Percentiles rank a stretch among this genome's conserved stretches.
Conservation (phyloP, 768 basidiomycete genomes). For the Tulasnella sp. region DNA sequence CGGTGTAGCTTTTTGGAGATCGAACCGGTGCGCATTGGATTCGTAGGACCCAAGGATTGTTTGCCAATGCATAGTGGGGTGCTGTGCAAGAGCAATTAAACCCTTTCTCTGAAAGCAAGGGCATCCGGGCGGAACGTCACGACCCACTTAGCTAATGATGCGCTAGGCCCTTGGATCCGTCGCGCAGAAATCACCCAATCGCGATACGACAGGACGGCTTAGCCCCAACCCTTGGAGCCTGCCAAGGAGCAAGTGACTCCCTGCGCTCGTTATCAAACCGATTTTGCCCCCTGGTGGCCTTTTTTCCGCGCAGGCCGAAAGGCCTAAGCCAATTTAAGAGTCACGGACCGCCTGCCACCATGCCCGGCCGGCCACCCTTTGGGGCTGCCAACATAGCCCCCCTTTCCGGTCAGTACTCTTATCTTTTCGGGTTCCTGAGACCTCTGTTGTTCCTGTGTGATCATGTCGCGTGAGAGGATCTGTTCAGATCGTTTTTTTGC, state of each 20-base stretch:
- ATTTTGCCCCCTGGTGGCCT: no score
- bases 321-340: not conserved
- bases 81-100: no score
- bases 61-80: no score
- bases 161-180: not conserved
- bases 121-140: no score
- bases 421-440: not conserved
- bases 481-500: not conserved
- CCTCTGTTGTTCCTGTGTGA: no score
- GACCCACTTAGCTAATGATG: no score
- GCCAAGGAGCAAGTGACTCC: not conserved
- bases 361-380: not conserved
- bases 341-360: not conserved
- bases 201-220: not conserved
- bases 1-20: no score
- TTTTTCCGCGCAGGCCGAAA: not conserved
- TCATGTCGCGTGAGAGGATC: not conserved
- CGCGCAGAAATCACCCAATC: not conserved
- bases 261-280: not conserved
- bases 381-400: not conserved
- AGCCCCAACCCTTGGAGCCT: no score
- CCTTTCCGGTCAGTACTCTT: not conserved
- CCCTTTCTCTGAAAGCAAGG: no score
- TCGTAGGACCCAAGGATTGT: no score
- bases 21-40: no score